A percentile compares a stretch with the other conserved stretches of the same genome.
Conservation (phyloP, 2,329 filamentous ascomycete species). For the Beauveria scarabaeidicola region DNA sequence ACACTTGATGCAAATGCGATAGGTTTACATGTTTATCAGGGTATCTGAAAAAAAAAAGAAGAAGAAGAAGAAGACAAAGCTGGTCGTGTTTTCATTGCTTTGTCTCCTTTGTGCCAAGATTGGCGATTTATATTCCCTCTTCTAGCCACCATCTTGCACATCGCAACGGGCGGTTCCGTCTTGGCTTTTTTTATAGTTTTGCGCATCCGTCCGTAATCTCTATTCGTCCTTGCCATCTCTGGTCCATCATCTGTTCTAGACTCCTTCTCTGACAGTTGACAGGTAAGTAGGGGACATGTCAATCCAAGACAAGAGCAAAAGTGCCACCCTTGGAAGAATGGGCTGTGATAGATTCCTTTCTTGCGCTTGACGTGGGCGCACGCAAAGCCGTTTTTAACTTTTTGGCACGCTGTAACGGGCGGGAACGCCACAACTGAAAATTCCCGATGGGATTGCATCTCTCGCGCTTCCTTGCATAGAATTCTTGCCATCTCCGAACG, state of each 20-base stretch:
- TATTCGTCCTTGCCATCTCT: background rate
- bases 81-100: background rate
- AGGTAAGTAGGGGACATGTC: background rate
- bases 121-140: background rate
- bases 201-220: background rate
- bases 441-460: slow-evolving; percentile 5
- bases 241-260: background rate
- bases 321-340: background rate
- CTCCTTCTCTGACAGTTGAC: background rate
- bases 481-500: background rate
- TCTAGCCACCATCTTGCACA: slow-evolving; percentile 5
- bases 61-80: background rate
- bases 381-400: background rate
- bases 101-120: background rate
- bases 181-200: slow-evolving; percentile 10
- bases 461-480: background rate
- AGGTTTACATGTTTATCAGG: background rate
- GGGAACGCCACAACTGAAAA: slow-evolving; percentile 6
- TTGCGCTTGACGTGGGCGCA: background rate
- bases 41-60: background rate
- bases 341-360: background rate
- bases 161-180: slow-evolving; percentile 7
- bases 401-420: background rate
- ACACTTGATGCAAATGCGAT: background rate
- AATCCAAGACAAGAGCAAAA: background rate